Evolutionary conservation across 2,329 filamentous ascomycete species (phyloP).

Genomic region (Tolypocladium guangdongense): DNA sequence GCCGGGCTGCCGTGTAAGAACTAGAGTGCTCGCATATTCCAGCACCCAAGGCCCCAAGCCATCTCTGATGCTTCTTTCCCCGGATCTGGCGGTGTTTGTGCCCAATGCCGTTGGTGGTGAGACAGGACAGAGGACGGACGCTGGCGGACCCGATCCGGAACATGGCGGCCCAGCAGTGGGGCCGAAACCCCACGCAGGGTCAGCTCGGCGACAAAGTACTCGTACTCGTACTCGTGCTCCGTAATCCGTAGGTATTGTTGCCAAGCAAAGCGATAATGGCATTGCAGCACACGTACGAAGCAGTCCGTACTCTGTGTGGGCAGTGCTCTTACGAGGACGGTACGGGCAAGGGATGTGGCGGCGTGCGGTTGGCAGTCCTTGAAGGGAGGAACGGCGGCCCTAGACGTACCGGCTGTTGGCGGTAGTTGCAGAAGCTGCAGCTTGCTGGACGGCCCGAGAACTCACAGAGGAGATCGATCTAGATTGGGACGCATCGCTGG

Average conservation of each 20-base stretch:
- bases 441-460: background rate
- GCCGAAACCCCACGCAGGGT: background rate
- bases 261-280: background rate
- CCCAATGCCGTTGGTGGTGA: background rate
- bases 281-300: background rate
- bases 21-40: background rate
- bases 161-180: background rate
- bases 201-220: too few relatives aligned
- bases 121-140: background rate
- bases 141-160: slow-evolving; percentile 1
- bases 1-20: background rate
- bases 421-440: background rate
- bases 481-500: background rate
- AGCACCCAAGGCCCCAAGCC: background rate
- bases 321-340: background rate
- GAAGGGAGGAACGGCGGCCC: background rate
- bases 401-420: background rate
- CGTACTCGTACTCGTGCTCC: too few relatives aligned
- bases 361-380: too few relatives aligned
- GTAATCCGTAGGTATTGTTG: too few relatives aligned
- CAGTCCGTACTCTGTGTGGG: background rate
- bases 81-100: background rate
- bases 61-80: background rate
- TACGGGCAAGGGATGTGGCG: background rate
- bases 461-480: background rate